phyloP scores from a whole-genome alignment of 495 filamentous ascomycete genomes.

The Tuber indicum region DNA sequence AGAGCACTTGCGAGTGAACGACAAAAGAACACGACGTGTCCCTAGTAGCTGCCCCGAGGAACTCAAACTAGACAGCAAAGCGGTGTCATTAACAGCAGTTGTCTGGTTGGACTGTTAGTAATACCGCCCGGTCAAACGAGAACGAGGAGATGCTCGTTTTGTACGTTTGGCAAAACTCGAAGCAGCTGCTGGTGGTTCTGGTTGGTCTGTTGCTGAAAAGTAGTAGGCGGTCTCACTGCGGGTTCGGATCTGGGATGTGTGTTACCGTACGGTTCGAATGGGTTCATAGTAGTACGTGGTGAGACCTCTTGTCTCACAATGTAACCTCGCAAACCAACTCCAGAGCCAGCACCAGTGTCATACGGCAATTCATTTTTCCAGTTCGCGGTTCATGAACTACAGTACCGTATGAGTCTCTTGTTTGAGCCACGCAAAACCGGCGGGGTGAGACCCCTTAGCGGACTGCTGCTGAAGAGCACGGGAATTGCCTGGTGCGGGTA shows the following conservation, averaged over 20 bases:
- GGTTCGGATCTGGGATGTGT: too few relatives aligned
- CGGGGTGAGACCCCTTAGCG: too few relatives aligned
- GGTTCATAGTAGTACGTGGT: too few relatives aligned
- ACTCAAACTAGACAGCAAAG: constrained; percentile 10
- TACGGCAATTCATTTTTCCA: too few relatives aligned
- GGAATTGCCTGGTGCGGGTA: constrained; percentile 9
- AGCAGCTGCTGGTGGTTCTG: not conserved
- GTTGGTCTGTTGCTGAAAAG: constrained; percentile 1
- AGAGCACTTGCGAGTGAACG: constrained; percentile 20
- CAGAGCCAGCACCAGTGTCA: too few relatives aligned
- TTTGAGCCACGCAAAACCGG: too few relatives aligned
- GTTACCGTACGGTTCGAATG: too few relatives aligned
- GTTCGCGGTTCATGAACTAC: too few relatives aligned
- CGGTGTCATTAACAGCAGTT: constrained; percentile 11
- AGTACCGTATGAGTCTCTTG: too few relatives aligned
- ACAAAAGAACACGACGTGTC: constrained; percentile 8
- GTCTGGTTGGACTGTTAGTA: constrained; percentile 17
- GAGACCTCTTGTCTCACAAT: too few relatives aligned
- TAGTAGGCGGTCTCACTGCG: not conserved
- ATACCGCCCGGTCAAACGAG: constrained; percentile 10
- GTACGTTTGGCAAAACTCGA: constrained; percentile 8
- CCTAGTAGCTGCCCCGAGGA: constrained; percentile 3
- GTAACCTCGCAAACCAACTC: too few relatives aligned
- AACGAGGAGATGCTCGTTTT: not conserved
- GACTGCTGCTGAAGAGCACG: constrained; percentile 11